These are phyloP conservation scores for Sphagnum magellanicum DNA, from an alignment of 228 moss, liverwort and hornwort species.

Conservation along the genomic window DNA sequence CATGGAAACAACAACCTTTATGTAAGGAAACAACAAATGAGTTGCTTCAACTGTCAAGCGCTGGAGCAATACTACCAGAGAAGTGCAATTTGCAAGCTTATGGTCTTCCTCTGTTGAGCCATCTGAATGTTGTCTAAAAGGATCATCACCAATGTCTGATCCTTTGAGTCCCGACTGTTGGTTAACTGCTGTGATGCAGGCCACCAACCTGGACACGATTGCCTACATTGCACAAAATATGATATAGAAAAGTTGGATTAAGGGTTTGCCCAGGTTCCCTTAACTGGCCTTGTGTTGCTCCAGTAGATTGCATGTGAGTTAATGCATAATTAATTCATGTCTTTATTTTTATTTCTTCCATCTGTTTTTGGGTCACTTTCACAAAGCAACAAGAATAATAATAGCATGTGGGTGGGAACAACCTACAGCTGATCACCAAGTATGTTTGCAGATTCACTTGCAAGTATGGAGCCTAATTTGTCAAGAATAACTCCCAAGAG, in stretches of 20 bases:
- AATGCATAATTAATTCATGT: no score
- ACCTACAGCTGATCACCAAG: slow-evolving; percentile 94
- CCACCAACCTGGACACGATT: slow-evolving; percentile 85
- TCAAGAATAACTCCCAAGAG: slow-evolving; percentile 56
- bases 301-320: no score
- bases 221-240: slow-evolving; percentile 22
- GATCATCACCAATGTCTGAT: slow-evolving; percentile 6
- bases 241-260: no score
- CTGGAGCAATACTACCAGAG: slow-evolving; percentile 52
- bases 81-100: slow-evolving; percentile 6
- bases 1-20: slow-evolving; percentile 43
- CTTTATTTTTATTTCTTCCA: no score
- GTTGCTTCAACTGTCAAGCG: slow-evolving; percentile 58
- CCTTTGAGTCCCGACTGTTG: not conserved
- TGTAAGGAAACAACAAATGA: slow-evolving; percentile 35
- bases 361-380: no score
- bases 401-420: not conserved
- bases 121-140: slow-evolving; percentile 17
- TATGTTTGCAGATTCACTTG: slow-evolving; percentile 27
- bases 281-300: no score
- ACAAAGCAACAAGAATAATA: not conserved
- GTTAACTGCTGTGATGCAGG: slow-evolving; percentile 42
- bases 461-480: slow-evolving; percentile 45
- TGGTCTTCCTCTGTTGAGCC: slow-evolving; percentile 8
- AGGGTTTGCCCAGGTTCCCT: no score